phyloP scores from a whole-genome alignment of 805 yeast genomes.

The Candida ficus region DNA sequence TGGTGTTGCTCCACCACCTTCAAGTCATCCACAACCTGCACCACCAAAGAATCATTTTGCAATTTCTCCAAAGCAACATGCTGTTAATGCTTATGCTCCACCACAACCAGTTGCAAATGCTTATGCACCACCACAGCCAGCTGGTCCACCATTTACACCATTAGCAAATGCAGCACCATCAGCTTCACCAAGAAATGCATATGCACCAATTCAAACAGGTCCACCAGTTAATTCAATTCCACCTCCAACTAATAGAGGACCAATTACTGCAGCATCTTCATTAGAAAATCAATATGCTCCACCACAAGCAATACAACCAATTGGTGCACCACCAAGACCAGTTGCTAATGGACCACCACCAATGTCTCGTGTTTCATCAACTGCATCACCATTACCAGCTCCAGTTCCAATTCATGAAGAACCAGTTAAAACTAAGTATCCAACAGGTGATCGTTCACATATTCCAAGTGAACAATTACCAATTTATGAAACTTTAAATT shows the following conservation, averaged over 20 bases:
- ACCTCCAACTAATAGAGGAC: conserved; percentile 29
- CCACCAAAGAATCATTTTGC: conserved; percentile 33
- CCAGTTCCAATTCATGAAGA: conserved; percentile 16
- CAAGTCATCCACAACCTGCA: conserved; percentile 12
- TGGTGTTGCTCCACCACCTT: conserved; percentile 33
- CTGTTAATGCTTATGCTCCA: conserved; percentile 10
- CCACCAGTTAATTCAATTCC: conserved; percentile 24
- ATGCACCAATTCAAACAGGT: conserved; percentile 29
- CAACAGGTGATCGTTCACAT: conserved; percentile 65
- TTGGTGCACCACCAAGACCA: too few species aligned
- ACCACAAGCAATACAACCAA: conserved; percentile 6
- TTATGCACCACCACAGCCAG: conserved; percentile 35
- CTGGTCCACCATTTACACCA: conserved; percentile 7
- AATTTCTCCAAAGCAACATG: conserved; percentile 21
- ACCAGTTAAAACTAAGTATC: conserved; percentile 30
- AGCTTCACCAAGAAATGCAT: conserved; percentile 31
- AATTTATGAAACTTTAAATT: conserved; percentile 51
- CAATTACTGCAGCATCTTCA: conserved; percentile 14
- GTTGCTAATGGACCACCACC: conserved; percentile 15
- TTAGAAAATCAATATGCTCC: conserved; percentile 3
- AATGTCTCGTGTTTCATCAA: conserved; percentile 35
- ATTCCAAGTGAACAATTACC: conserved; percentile 55
- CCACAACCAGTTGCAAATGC: conserved; percentile 29
- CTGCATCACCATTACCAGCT: conserved; percentile 12
- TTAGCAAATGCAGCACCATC: conserved; percentile 10